These are phyloP conservation scores for Gorgonomyces haynaldii DNA, from an alignment of 192 early-diverging fungal species.

Conservation along the genomic window DNA sequence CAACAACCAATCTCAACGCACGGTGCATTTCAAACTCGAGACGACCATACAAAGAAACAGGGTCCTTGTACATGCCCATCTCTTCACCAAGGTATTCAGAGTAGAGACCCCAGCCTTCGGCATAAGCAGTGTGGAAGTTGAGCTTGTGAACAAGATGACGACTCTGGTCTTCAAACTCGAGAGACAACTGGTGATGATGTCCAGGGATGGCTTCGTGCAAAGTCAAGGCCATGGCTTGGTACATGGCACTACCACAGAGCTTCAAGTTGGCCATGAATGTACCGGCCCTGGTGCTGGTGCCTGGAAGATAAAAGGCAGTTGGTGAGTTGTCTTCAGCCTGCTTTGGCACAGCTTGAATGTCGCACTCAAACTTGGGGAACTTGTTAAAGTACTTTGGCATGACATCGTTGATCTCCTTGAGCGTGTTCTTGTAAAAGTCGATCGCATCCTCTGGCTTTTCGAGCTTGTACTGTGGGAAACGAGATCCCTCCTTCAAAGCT, in stretches of 20 bases:
- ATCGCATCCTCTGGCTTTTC: slow-evolving; percentile 12
- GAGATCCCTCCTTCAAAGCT: slow-evolving; percentile 16
- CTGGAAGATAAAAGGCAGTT: not conserved
- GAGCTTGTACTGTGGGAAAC: slow-evolving; percentile 19
- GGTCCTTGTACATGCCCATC: slow-evolving; percentile 26
- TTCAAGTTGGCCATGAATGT: not conserved
- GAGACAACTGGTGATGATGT: slow-evolving; percentile 24
- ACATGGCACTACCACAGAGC: not conserved
- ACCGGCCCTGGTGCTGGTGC: not conserved
- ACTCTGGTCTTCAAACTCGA: slow-evolving; percentile 12
- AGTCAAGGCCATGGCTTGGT: not conserved
- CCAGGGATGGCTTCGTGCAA: slow-evolving; percentile 24
- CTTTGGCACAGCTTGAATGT: not conserved
- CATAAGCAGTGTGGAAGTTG: slow-evolving; percentile 11
- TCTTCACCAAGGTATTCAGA: slow-evolving; percentile 24
- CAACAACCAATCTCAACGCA: slow-evolving; percentile 26
- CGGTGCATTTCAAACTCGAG: slow-evolving; percentile 27
- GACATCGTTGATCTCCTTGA: not conserved
- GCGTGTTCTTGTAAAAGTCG: not conserved
- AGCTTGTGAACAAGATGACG: slow-evolving; percentile 13
- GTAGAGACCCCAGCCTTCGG: slow-evolving; percentile 27
- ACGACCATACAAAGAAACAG: slow-evolving; percentile 18
- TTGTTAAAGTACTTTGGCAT: not conserved
- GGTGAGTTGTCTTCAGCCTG: not conserved
- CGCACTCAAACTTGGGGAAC: not conserved